Base-by-base conservation (phyloP, 1,284 basidiomycete species). In the Naganishia albida region DNA sequence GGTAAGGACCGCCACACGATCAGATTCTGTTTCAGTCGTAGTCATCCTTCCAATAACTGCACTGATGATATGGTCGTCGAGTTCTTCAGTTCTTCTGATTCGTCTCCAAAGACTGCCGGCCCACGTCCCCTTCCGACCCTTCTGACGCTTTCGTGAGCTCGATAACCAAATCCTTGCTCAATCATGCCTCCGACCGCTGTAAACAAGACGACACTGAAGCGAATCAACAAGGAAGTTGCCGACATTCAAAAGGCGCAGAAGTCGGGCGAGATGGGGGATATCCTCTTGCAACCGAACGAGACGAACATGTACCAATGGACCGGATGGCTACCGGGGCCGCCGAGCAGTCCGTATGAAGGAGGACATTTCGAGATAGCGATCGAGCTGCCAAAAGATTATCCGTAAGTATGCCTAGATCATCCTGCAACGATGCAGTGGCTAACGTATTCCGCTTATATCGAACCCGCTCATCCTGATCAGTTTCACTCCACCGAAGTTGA, bases 321-420 rank as follows among this genome's bases (percentile, higher is more conserved):
- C 59, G 88, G 85, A 2, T 83, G 82, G 26, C 85, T 94, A 60
- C 91, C 91, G 18, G 90, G 91, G 0, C 91, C 91, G 0, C 83
- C 87, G 69, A 92, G 90, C 23, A 91, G 88, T 64, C 85, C 89
- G 0, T 96, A 96, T 75, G 90, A 93, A 76, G 90, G 90, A 0
- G 93, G 93, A 1, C 78, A 88, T 23, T 95, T 93, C 74, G 81
- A 88, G 28, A 82, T 93, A 2, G 86, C 88, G 54, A 86, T 94
- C 26, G 78, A 80, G 18, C 81, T 95, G 13, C 85, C 87, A 3
- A 72, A 81, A 1, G 90, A 93, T 78, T 94, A 94, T 76, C 91
- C 91, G 90, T 93, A 74, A 72, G 88, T 83, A 44, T 26, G 3
- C 7, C 10, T 34, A 34, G 34, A 34, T 34, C 34, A 34, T 34